Conservation (phyloP, 495 filamentous ascomycete species). For the Podospora tetraspora region DNA sequence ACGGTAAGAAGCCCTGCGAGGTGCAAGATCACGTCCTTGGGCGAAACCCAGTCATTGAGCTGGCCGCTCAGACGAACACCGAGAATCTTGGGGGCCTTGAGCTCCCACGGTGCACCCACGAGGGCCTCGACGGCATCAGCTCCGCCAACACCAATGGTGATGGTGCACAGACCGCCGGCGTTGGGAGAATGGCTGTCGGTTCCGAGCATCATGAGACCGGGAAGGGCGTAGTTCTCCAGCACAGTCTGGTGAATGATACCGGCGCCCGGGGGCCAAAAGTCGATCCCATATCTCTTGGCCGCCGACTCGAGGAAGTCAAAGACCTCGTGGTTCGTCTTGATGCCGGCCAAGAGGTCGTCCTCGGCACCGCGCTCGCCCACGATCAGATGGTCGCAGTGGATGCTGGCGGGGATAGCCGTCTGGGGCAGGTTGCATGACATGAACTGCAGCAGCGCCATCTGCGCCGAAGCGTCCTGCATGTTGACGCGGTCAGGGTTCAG, state of each 20-base stretch:
- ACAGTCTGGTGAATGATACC: conserved; percentile 99
- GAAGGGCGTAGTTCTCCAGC: conserved; percentile 95
- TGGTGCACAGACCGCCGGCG: conserved; percentile 84
- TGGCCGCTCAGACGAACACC: conserved; percentile 81
- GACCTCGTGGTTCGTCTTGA: conserved; percentile 90
- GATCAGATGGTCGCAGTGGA: conserved; percentile 99
- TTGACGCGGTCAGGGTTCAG: conserved; percentile 96
- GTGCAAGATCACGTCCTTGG: conserved; percentile 90
- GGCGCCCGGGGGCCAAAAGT: conserved; percentile 98
- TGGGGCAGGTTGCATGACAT: conserved; percentile 91
- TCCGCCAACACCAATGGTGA: conserved; percentile 96
- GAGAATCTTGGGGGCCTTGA: conserved; percentile 86
- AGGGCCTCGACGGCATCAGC: conserved; percentile 96
- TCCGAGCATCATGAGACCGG: conserved; percentile 98
- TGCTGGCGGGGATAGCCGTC: conserved; percentile 94
- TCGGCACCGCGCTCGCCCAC: conserved; percentile 88
- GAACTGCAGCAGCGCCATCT: conserved; percentile 97
- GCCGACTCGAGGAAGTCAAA: conserved; percentile 96
- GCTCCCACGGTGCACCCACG: conserved; percentile 93
- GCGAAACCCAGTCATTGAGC: conserved; percentile 83
- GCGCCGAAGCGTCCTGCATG: conserved; percentile 98
- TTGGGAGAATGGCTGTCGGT: conserved; percentile 98
- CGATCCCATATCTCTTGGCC: conserved; percentile 92
- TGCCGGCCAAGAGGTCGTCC: conserved; percentile 77
- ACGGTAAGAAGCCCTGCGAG: conserved; percentile 89